phyloP scores from a whole-genome alignment of 1,284 basidiomycete genomes.

The Apiotrichum porosum region DNA sequence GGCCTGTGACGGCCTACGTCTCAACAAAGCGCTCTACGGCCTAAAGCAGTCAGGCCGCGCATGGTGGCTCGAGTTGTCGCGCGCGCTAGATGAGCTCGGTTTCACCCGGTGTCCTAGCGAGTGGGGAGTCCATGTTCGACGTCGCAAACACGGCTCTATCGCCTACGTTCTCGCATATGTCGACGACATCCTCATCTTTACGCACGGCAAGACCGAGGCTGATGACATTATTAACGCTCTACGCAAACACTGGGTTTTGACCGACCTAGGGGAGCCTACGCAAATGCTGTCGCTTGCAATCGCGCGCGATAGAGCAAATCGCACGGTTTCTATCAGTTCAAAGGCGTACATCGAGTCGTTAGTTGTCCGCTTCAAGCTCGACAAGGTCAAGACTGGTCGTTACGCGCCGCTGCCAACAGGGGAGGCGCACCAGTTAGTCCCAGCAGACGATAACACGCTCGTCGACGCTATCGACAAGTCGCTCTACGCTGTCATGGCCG shows the following conservation, averaged over 20 bases:
- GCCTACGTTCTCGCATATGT: conserved; percentile 13
- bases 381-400: conserved; percentile 6
- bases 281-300: conserved; percentile 36
- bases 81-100: conserved; percentile 32
- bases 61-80: conserved; percentile 45
- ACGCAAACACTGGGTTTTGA: conserved; percentile 18
- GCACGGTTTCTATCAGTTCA: conserved; percentile 46
- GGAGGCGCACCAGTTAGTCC: not conserved
- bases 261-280: conserved; percentile 26
- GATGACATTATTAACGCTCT: conserved; percentile 21
- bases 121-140: conserved; percentile 43
- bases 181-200: conserved; percentile 18
- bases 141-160: not conserved
- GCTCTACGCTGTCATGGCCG: conserved; percentile 21
- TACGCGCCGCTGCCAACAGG: conserved; percentile 4
- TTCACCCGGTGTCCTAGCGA: conserved; percentile 42
- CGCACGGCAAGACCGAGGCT: not conserved
- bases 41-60: conserved; percentile 46
- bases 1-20: conserved; percentile 8
- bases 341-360: conserved; percentile 48
- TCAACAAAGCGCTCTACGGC: conserved; percentile 50
- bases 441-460: not conserved
- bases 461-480: not conserved
- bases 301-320: conserved; percentile 25
- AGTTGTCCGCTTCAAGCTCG: conserved; percentile 31